Evolutionary conservation across 23 red algal genomes (phyloP).

Genomic region (Agarophyton chilense): DNA sequence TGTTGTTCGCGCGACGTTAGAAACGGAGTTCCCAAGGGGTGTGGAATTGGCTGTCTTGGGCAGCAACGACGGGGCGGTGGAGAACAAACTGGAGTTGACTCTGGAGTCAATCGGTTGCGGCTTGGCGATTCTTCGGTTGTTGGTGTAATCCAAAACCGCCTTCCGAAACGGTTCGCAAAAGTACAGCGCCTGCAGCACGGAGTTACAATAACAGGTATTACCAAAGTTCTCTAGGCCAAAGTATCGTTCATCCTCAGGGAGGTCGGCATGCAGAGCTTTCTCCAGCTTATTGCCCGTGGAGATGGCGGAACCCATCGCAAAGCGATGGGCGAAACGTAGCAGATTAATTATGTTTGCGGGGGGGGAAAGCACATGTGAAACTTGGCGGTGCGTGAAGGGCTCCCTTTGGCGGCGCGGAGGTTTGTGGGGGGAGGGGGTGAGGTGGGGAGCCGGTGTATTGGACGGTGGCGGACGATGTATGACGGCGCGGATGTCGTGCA

Average conservation of each 20-base stretch:
- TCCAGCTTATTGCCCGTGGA: slow-evolving; percentile 86
- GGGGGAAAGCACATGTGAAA: background rate
- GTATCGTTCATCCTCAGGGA: slow-evolving; percentile 92
- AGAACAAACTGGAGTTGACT: slow-evolving; percentile 14
- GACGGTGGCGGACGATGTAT: background rate
- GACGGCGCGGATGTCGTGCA: background rate
- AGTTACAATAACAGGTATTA: slow-evolving; percentile 97
- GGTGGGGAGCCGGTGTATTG: background rate
- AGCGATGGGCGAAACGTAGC: slow-evolving; percentile 45
- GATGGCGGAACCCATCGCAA: slow-evolving; percentile 82
- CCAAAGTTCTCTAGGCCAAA: slow-evolving; percentile 97
- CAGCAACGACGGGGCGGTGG: slow-evolving; percentile 2
- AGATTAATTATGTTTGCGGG: slow-evolving; percentile 38
- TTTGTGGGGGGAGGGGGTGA: too few relatives aligned
- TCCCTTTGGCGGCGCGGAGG: background rate
- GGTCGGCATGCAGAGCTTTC: slow-evolving; percentile 79
- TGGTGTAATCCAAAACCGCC: slow-evolving; percentile 61
- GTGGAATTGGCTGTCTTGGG: slow-evolving; percentile 5
- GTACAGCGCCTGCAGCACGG: slow-evolving; percentile 96
- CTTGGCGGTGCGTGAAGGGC: background rate
- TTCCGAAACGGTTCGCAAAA: slow-evolving; percentile 96
- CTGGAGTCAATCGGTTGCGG: background rate
- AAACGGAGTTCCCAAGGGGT: slow-evolving; percentile 12
- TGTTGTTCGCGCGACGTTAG: background rate
- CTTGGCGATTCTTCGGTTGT: slow-evolving; percentile 34